Base-by-base conservation (phyloP, 1,284 basidiomycete species). In the Pseudozyma pruni region DNA sequence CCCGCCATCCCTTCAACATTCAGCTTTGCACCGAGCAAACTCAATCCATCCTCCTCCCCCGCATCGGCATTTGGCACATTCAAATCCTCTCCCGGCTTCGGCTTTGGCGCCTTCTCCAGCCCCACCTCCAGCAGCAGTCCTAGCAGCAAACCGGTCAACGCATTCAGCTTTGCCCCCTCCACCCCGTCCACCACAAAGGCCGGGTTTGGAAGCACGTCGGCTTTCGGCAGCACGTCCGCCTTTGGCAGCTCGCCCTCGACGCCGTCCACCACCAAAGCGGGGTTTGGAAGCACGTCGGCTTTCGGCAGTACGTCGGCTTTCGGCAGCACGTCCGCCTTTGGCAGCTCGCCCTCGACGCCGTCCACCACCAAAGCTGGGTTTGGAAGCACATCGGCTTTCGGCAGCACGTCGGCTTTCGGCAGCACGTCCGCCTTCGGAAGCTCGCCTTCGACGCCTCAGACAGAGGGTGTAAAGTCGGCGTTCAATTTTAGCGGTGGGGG, bases 81-180 rank as follows among this genome's bases (percentile, higher is more conserved):
- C 58, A 57, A 68, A 43, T 44, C 58, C 13, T 45, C 25, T 13
- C 41, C 58, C 6, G 45, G 54, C n/a, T 69, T 61, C 16, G 59
- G 63, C 8, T 64, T 55, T n/a, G 61, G 53, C 11, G 62, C 62
- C 10, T 64, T 64, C 42, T 64, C 55, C 32, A 51, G 46, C 29
- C 39, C 60, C 35, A 25, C 45, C 11, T 19, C 11, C 31, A 32
- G 32, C 37, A 39, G 25, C 23, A 40, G 29, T 22, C 35, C 46
- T 5, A 32, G 42, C 17, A 43, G 27, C 17, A 54, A 54, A 25
- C 23, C 45, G 1, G 59, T 44, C 1, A 51, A 41, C 8, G 55
- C 62, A 17, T 64, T 64, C 50, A 66, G 62, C 51, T 59, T 59
- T 37, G 53, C 47, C 19, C 61, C 61, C 27, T 29, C 27, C 27